These are phyloP conservation scores for Parietichytrium sp. DNA, from an alignment of 108 stramenopile species.

Conservation along the genomic window DNA sequence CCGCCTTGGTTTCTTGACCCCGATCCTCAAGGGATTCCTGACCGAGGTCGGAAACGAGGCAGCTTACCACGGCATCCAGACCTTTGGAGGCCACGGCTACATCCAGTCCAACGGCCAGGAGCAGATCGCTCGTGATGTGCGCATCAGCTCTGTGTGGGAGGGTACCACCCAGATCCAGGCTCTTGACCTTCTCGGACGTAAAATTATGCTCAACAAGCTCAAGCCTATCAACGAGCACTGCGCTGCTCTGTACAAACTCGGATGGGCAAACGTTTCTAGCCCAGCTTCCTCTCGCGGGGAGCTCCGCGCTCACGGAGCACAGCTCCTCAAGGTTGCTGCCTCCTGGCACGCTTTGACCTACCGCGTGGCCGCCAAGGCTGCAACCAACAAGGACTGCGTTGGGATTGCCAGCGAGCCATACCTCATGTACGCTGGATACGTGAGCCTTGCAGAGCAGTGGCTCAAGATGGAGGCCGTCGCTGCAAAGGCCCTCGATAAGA, in stretches of 20 bases:
- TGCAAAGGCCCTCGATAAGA: constrained; percentile 21
- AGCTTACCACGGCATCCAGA: constrained; percentile 43
- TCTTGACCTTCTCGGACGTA: constrained; percentile 48
- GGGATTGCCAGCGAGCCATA: constrained; percentile 7
- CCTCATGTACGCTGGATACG: constrained; percentile 43
- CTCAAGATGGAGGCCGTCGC: constrained; percentile 43
- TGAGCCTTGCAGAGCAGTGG: constrained; percentile 44
- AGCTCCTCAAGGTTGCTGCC: constrained; percentile 33
- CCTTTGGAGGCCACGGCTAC: constrained; percentile 47
- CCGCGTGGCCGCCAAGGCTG: neutral
- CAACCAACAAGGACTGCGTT: constrained; percentile 21
- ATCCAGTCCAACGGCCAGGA: constrained; percentile 46
- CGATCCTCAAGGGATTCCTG: constrained; percentile 46
- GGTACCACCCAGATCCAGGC: constrained; percentile 49
- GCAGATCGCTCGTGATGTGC: constrained; percentile 40
- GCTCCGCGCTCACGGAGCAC: constrained; percentile 6
- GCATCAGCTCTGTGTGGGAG: constrained; percentile 44
- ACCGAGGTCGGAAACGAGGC: constrained; percentile 42
- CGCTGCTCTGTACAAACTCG: constrained; percentile 11
- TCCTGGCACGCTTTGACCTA: neutral
- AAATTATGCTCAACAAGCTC: constrained; percentile 41
- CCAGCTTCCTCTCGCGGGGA: constrained; percentile 1
- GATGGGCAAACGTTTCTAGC: neutral
- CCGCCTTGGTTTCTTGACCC: constrained; percentile 45
- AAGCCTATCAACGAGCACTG: constrained; percentile 38